Base-by-base conservation (phyloP, 108 stramenopile species). In the Cylindrotheca closterium region DNA sequence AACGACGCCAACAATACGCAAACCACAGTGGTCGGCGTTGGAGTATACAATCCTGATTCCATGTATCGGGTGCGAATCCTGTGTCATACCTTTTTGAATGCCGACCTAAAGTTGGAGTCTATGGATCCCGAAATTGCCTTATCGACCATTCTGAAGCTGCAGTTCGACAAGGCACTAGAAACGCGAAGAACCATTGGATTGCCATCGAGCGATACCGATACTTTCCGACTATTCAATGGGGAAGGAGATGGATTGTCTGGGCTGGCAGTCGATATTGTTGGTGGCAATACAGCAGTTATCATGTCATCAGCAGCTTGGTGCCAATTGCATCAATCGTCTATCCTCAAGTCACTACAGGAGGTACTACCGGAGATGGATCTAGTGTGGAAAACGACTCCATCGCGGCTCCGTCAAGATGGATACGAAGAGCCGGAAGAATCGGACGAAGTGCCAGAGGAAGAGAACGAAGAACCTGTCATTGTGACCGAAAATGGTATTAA, bases 181-280 rank as follows among this genome's bases (percentile, higher is more conserved):
- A 79, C 77, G 17, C 78, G 89, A 28, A 47, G 73, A 7, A 73
- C 79, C 2, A 23, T 74, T 50, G 64, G 60, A 12, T 62, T 75
- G 22, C 60, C 73, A 19, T 75, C 70, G 8, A 21, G 56, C 22
- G 12, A 26, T 4, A 93, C 92, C 23, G 83, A 89, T 67, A 91
- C 85, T 0, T 96, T 81, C 52, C 89, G 96, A 10, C 51, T 96
- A 3, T 60, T 96, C 25, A 96, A 97, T 75, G 96, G 96, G 21
- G 98, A 98, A 84, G 98, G 98, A 0, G 96, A 97, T 79, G 70
- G 82, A 19, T 49, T 96, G 33, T 93, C 91, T 17, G 98, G 98
- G 4, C 69, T 97, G 22, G 93, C 93, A 23, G 78, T 97, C 18
- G 98, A 98, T 68, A 81, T 97, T 3, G 77, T 96, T 60, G 92